These are phyloP conservation scores for Penicillium frequentans DNA, from an alignment of 2,329 filamentous ascomycete genomes.

Conservation along the genomic window DNA sequence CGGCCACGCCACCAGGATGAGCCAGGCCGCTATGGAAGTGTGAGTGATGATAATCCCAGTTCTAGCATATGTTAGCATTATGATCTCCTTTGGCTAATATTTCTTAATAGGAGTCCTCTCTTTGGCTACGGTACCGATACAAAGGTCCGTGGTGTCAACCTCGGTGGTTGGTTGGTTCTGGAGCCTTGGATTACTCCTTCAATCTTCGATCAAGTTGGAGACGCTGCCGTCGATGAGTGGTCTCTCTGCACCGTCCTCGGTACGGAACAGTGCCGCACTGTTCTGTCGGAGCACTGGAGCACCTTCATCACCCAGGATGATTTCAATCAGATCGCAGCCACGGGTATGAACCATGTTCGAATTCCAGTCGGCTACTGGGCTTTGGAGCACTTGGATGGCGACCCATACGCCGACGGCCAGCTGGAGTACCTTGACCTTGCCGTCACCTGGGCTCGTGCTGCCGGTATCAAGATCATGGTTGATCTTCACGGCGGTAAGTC, in stretches of 20 bases:
- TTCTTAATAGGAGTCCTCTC: constrained; percentile 23
- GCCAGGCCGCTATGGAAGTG: constrained; percentile 16
- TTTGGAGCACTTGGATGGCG: constrained; percentile 51
- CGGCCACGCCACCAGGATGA: not conserved
- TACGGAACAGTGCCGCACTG: constrained; percentile 46
- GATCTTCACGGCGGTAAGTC: constrained; percentile 65
- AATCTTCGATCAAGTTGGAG: constrained; percentile 54
- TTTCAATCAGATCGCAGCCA: constrained; percentile 55
- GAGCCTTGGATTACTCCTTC: constrained; percentile 66
- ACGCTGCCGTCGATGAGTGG: constrained; percentile 59
- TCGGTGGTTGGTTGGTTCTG: constrained; percentile 65
- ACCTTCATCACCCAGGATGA: constrained; percentile 58
- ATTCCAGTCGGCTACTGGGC: constrained; percentile 70
- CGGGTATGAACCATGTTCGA: constrained; percentile 63
- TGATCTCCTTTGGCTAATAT: not conserved
- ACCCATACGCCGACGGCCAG: constrained; percentile 64
- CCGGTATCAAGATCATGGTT: constrained; percentile 64
- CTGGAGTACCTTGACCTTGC: constrained; percentile 58
- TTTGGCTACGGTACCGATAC: constrained; percentile 53
- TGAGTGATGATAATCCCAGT: constrained; percentile 15
- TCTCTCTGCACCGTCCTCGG: constrained; percentile 53
- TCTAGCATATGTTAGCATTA: not conserved
- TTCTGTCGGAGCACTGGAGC: constrained; percentile 59
- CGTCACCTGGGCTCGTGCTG: constrained; percentile 58
- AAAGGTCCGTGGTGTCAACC: constrained; percentile 65